Evolutionary conservation across 495 filamentous ascomycete genomes (phyloP), one percentile per base, ranked within the genome.

Genomic region (Xylaria intraflava): DNA sequence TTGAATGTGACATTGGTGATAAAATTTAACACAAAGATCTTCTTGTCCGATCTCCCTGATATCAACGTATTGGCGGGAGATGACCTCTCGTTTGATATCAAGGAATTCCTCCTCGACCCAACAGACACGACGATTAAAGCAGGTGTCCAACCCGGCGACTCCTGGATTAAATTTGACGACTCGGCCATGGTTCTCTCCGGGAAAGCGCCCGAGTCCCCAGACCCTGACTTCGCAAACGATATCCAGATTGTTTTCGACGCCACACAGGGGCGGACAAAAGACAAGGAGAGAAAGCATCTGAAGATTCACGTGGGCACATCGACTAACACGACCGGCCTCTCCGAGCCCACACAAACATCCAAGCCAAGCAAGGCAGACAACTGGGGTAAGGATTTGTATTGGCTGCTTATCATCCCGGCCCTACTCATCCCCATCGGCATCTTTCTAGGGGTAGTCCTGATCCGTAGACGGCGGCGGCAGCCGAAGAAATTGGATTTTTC

Each of bases 81-180:
- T 40, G 69, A 75, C 24, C 90, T 96, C 53, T 71, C 63, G 14
- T 86, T 87, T 43, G 72, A 78, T 4, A 74, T 95, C 31, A 72
- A 81, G 48, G 65, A 74, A 26, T 78, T 78, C 20, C 58, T 87
- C 17, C 60, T 80, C 11, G 72, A 71, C 23, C 71, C 77, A 9
- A 64, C 70, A 22, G 73, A 81, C 52, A 77, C 80, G 0, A 68
- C 76, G 19, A 60, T 92, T 1, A 74, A 74, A 11, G 67, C 86
- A 1, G 66, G 79, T 40, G 57, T 79, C n/a, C 73, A 69, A 17
- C 55, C 74, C 2, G 66, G 81, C 1, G 65, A 74, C 7, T 65
- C 79, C 12, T 95, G 89, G 90, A 70, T 93, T 9, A 72, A 69
- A 1, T 88, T 88, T 56, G 79, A 87, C 58, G 45, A 76, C 10